These are phyloP conservation scores for Schizothecium vesticola DNA, from an alignment of 495 filamentous ascomycete genomes.

Conservation along the genomic window DNA sequence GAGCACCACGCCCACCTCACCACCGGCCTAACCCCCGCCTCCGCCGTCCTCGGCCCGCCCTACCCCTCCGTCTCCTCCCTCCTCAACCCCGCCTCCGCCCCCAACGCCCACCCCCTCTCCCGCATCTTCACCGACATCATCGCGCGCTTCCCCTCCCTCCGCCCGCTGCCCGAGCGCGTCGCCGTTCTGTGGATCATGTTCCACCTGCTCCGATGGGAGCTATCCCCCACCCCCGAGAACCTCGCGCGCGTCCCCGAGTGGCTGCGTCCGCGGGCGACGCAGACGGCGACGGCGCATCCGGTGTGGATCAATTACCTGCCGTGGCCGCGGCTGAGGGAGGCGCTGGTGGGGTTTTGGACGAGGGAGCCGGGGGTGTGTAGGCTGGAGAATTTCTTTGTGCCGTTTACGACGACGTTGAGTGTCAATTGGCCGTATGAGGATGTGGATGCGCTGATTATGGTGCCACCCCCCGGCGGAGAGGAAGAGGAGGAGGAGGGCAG, in stretches of 20 bases:
- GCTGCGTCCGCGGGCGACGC: constrained; percentile 52
- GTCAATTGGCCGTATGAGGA: constrained; percentile 77
- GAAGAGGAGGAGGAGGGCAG: constrained; percentile 19
- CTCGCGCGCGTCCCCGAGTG: constrained; percentile 66
- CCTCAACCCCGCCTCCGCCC: constrained; percentile 57
- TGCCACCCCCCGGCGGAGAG: constrained; percentile 30
- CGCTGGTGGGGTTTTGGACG: constrained; percentile 36
- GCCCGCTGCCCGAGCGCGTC: constrained; percentile 65
- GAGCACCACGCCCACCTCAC: constrained; percentile 58
- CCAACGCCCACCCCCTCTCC: constrained; percentile 65
- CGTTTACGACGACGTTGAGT: constrained; percentile 64
- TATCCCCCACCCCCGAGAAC: constrained; percentile 67
- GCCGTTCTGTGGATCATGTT: constrained; percentile 80
- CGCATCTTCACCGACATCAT: constrained; percentile 80
- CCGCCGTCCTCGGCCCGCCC: constrained; percentile 62
- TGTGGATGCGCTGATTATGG: constrained; percentile 53
- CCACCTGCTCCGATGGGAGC: constrained; percentile 76
- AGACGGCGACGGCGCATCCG: constrained; percentile 60
- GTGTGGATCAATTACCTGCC: constrained; percentile 75
- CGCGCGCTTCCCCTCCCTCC: constrained; percentile 64
- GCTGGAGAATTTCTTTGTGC: constrained; percentile 76
- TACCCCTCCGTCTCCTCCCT: constrained; percentile 74
- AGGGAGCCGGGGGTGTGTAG: constrained; percentile 42
- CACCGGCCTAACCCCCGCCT: constrained; percentile 51
- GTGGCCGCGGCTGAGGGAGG: constrained; percentile 68